Percentiles rank a stretch among this genome's conserved stretches.
These are phyloP conservation scores for Tulasnella sp. DNA, from an alignment of 768 basidiomycete genomes.

Conservation along the genomic window DNA sequence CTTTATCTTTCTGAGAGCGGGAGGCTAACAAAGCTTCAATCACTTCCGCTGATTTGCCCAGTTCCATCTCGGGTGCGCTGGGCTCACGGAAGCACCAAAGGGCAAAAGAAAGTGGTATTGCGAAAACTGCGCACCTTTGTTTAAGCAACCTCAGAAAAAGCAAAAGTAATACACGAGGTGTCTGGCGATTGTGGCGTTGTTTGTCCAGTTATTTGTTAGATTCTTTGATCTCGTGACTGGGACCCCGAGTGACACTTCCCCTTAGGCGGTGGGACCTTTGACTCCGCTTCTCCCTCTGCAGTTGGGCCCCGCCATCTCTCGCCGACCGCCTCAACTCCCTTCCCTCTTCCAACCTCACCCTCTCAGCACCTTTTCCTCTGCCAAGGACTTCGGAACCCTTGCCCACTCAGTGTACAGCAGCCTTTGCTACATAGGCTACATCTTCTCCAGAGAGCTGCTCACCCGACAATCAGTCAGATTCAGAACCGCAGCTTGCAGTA, in stretches of 20 bases:
- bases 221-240: conserved; percentile 6
- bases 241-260: background rate
- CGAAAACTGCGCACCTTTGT: conserved; percentile 17
- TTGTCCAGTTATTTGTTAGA: background rate
- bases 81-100: conserved; percentile 18
- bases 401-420: background rate
- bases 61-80: conserved; percentile 21
- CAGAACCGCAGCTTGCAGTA: background rate
- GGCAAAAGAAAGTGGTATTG: conserved; percentile 23
- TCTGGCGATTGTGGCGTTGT: background rate
- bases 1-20: background rate
- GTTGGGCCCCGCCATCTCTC: background rate
- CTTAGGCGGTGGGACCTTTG: background rate
- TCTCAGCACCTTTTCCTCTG: background rate
- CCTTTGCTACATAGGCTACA: background rate
- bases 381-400: background rate
- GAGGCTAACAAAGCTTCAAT: background rate
- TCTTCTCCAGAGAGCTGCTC: background rate
- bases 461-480: background rate
- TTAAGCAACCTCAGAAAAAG: conserved; percentile 2
- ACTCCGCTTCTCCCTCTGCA: background rate
- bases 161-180: background rate
- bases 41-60: background rate
- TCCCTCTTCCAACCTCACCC: background rate
- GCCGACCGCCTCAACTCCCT: conserved; percentile 6